These are phyloP conservation scores for Priceomyces medius DNA, from an alignment of 805 yeast genomes.

Conservation along the genomic window DNA sequence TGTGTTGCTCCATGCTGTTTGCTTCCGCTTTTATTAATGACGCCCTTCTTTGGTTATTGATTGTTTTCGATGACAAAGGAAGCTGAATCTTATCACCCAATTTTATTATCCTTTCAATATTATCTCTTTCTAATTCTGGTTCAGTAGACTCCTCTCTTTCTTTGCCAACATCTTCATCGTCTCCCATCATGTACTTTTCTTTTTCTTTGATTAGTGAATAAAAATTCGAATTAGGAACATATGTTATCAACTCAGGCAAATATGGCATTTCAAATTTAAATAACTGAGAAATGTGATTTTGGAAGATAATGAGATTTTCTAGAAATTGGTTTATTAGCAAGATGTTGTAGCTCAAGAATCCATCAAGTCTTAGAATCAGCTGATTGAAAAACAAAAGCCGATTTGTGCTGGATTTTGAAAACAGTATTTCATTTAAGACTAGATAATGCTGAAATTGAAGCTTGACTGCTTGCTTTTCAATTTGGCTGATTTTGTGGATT, in stretches of 20 bases:
- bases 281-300: constrained; percentile 16
- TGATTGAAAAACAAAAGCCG: constrained; percentile 20
- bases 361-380: constrained; percentile 26
- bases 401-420: constrained; percentile 12
- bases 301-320: constrained; percentile 27
- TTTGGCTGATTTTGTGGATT: constrained; percentile 14
- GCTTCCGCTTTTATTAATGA: constrained; percentile 6
- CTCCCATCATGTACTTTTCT: constrained; percentile 27
- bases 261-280: constrained; percentile 25
- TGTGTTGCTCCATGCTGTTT: neutral
- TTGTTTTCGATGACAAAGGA: constrained; percentile 29
- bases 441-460: constrained; percentile 22
- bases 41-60: constrained; percentile 25
- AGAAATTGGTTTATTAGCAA: constrained; percentile 29
- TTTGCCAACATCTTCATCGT: constrained; percentile 12
- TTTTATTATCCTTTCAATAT: constrained; percentile 27
- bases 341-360: constrained; percentile 27
- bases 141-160: constrained; percentile 9
- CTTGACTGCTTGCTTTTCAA: constrained; percentile 25
- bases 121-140: constrained; percentile 7
- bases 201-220: constrained; percentile 31
- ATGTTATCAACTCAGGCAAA: constrained; percentile 18
- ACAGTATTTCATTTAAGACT: constrained; percentile 25
- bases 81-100: constrained; percentile 27
- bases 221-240: constrained; percentile 24